Base-by-base conservation (phyloP, 225 moss, liverwort and hornwort genomes). In the Ulota crispa region DNA sequence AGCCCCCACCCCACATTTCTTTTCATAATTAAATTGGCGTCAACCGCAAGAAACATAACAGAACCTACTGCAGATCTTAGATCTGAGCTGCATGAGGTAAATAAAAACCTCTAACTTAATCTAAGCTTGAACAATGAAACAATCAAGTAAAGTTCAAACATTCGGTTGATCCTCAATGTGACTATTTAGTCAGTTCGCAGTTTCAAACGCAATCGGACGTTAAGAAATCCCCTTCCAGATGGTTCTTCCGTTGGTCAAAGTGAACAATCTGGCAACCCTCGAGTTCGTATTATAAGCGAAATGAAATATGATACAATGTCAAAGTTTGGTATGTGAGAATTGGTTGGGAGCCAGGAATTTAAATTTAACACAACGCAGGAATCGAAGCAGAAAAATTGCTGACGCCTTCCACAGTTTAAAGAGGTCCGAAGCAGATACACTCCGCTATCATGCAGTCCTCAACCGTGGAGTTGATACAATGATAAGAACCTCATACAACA, bases 241-340 rank as follows among this genome's bases (percentile, higher is more conserved):
- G 26, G 14, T 43, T 62, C 28, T 30, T 28, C 20, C 23, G 41
- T 23, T 30, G 64, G 15, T 37, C 42, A 57, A 61, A 86, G 9
- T 67, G 79, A 82, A 76, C 26, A 78, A 75, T 45, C 83, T 80
- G 84, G 85, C 87, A 89, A 83, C 87, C 89, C 87, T 73, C n/a
- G 21, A 78, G 66, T 72, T 64, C 61, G 68, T 72, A 76, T 69
- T 87, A 72, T 56, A 52, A 80, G 63, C 68, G 50, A 84, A 42
- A 72, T 69, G 60, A 82, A 82, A 80, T 80, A 83, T 80, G 60
- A 73, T 89, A 89, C 86, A 89, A 8, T 81, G 64, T 55, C 18
- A 65, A 64, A 68, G 63, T 55, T 69, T 67, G 62, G 39, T 24
- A 26, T 57, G 78, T 78, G 72, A 36, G 64, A 77, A 67, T 69